phyloP scores from a whole-genome alignment of 2,329 filamentous ascomycete species.

The Colletotrichum eleusines region DNA sequence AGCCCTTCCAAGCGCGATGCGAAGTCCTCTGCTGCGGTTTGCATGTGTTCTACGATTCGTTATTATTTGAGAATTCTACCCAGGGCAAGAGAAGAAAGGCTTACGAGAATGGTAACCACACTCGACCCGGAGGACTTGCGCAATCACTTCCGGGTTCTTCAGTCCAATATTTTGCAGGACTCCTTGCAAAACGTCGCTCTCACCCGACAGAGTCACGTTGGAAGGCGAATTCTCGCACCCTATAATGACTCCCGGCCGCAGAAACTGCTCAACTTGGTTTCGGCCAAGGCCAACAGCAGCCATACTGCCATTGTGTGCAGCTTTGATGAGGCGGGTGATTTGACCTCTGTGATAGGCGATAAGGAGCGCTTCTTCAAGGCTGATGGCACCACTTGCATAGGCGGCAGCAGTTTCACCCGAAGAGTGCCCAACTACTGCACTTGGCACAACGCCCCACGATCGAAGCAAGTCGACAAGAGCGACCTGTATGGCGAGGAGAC shows the following conservation, averaged over 20 bases:
- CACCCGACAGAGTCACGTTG: slow-evolving; percentile 61
- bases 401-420: slow-evolving; percentile 57
- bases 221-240: slow-evolving; percentile 65
- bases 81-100: background rate
- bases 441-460: slow-evolving; percentile 47
- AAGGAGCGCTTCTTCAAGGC: slow-evolving; percentile 48
- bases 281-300: slow-evolving; percentile 64
- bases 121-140: slow-evolving; percentile 61
- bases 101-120: slow-evolving; percentile 64
- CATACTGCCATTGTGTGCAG: slow-evolving; percentile 59
- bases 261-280: slow-evolving; percentile 24
- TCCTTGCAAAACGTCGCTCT: slow-evolving; percentile 44
- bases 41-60: slow-evolving; percentile 24
- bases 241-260: slow-evolving; percentile 51
- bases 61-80: background rate
- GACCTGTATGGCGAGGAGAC: slow-evolving; percentile 63
- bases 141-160: slow-evolving; percentile 56
- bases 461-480: slow-evolving; percentile 55
- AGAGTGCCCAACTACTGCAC: slow-evolving; percentile 54
- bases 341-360: slow-evolving; percentile 55
- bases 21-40: slow-evolving; percentile 19
- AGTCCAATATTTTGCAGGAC: slow-evolving; percentile 42
- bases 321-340: slow-evolving; percentile 30
- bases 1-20: slow-evolving; percentile 26
- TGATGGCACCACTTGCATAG: slow-evolving; percentile 50